Base-by-base conservation (phyloP, 345 rosid species). In the Ceriops tagal region DNA sequence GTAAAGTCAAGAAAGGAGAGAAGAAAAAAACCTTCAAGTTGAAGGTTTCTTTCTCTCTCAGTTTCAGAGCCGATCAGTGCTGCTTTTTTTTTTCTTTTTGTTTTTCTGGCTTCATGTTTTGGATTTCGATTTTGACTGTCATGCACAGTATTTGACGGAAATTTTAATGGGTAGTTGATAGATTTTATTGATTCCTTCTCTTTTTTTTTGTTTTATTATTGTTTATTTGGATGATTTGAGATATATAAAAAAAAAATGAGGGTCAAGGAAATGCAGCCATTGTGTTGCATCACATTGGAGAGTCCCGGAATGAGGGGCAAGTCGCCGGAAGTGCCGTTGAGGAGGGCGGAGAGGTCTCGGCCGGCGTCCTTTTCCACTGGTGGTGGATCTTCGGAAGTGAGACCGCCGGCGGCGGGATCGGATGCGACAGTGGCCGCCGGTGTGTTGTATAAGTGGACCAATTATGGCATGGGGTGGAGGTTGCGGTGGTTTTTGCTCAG, bases 401-500 rank as follows among this genome's bases (percentile, higher is more conserved):
- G 66, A 26, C 24, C 46, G 53, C 31, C 37, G 6, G 8, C 61
- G 4, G 53, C 63, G 73, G 87, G 93, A 80, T 90, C 97, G 72
- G 89, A 86, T 72, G 53, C 84, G 18, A 79, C 89, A 18, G 93
- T 89, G 49, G 49, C 49, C 8, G 97, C 93, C 53, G 99, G 99
- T 69, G 81, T 89, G 27, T 82, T 95, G 35, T 82, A 87, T 63
- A 95, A 95, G 88, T 95, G 99, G 99, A 95, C 99, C 0, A 95
- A 95, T 82, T 95, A 86, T 78, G 91, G 99, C 10, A 95, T 89
- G 69, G 97, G 99, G 35, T 95, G 99, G 98, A 92, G 97, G 86
- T 92, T 96, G 76, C 83, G 99, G 68, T 95, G 96, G 96, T 92
- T 95, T 80, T 73, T 84, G 49, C 87, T 95, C 66, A 86, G 85